These are phyloP conservation scores for Fusarium sp. DNA, from an alignment of 2,329 filamentous ascomycete genomes.

Conservation along the genomic window DNA sequence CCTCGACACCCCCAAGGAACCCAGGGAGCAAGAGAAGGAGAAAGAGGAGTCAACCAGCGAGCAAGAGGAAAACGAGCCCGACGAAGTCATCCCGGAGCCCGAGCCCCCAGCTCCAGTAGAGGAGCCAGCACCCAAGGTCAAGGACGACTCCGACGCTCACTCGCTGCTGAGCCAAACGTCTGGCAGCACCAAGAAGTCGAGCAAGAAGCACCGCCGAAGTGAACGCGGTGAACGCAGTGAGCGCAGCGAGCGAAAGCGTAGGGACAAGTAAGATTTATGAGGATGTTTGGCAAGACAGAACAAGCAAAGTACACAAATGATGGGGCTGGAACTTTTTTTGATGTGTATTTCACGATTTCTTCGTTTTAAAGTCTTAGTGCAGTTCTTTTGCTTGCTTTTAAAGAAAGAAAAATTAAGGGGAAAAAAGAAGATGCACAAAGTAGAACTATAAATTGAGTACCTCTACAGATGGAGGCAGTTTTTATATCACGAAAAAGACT, in stretches of 20 bases:
- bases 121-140: conserved; percentile 8
- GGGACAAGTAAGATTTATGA: conserved; percentile 22
- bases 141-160: conserved; percentile 20
- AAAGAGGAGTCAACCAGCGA: conserved; percentile 31
- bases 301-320: conserved; percentile 29
- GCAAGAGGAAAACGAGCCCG: conserved; percentile 31
- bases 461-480: neutral
- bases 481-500: no score
- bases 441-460: conserved; percentile 20
- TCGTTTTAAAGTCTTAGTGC: conserved; percentile 8
- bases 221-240: conserved; percentile 27
- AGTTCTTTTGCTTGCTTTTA: conserved; percentile 1
- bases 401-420: neutral
- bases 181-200: conserved; percentile 17
- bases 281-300: conserved; percentile 29
- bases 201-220: conserved; percentile 35
- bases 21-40: conserved; percentile 6
- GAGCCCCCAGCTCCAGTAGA: conserved; percentile 5
- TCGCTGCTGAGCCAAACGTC: conserved; percentile 18
- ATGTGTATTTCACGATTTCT: conserved; percentile 32
- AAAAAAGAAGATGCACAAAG: conserved; percentile 4
- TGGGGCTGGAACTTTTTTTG: conserved; percentile 24
- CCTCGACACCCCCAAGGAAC: conserved; percentile 24
- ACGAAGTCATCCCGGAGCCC: conserved; percentile 2
- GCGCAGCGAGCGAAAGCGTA: conserved; percentile 34